Base-by-base conservation (phyloP, 163 green algal species). In the Dunaliella salina region DNA sequence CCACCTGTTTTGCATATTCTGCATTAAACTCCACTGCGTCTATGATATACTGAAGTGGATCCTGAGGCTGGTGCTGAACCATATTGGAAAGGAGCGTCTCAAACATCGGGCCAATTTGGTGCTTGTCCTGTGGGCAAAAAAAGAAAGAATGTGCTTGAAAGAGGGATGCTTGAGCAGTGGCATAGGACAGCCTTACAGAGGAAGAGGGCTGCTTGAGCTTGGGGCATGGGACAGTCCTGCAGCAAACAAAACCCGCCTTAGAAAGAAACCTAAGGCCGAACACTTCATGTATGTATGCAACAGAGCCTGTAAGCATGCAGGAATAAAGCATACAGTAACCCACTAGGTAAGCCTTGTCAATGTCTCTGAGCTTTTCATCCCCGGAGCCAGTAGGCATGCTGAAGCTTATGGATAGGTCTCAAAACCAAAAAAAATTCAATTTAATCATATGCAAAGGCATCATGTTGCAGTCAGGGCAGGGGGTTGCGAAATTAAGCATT, bases 41-140 rank as follows among this genome's bases (percentile, higher is more conserved):
- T 20, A 90, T 90, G 11, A 88, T 88, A 83, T 82, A 90, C 78
- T 90, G 87, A 12, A 90, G 40, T 1, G 87, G 84, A 59, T 90
- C 87, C 20, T 40, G 45, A 1, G 87, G 87, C 81, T 87, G 86
- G 25, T 88, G 72, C 30, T 82, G 33, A 0, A 87, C 78, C 11
- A 90, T 45, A 0, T 82, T 71, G n/a, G 83, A 40, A 24, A 90
- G 81, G 15, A 88, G 81, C 4, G 85, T 79, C 30, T 82, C 87
- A 45, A 90, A 88, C 13, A 88, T 82, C 57, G 57, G 80, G 82
- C 87, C 87, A 0, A 90, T 84, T 32, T 87, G 33, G 33, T 82
- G 69, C 33, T 40, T 34, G 45, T 81, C 67, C 83, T 86, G 83
- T 29, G 40, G 18, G 34, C 80, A 40, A 32, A 80, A 18, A 32